A percentile compares a stretch with the other conserved stretches of the same genome.
Conservation (phyloP, 257 asterid genomes). For the Scutellaria galericulata region DNA sequence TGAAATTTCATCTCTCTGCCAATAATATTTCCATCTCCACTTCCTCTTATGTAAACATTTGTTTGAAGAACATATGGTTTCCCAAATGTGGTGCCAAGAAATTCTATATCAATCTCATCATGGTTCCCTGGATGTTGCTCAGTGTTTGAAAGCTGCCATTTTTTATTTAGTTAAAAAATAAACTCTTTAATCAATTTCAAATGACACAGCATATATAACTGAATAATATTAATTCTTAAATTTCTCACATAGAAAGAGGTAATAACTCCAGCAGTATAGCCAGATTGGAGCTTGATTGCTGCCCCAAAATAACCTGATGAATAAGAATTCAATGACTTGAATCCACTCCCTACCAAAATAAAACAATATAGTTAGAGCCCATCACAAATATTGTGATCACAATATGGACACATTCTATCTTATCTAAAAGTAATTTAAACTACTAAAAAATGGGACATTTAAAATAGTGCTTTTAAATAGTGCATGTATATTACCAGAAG, state of each 20-base stretch:
- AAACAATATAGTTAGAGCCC: not conserved
- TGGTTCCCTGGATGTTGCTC: constrained; percentile 77
- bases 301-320: constrained; percentile 80
- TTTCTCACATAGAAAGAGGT: constrained; percentile 76
- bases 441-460: not conserved
- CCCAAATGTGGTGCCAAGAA: constrained; percentile 76
- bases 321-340: constrained; percentile 63
- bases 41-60: constrained; percentile 78
- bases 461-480: too few relatives aligned
- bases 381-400: not conserved
- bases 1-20: constrained; percentile 83
- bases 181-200: too few relatives aligned
- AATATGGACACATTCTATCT: not conserved
- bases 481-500: constrained; percentile 45
- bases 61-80: constrained; percentile 84
- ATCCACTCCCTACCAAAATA: constrained; percentile 74
- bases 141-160: constrained; percentile 70
- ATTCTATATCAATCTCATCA: constrained; percentile 85
- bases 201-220: too few relatives aligned
- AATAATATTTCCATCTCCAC: constrained; percentile 77
- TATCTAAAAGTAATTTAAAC: not conserved
- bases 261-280: constrained; percentile 91
- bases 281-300: constrained; percentile 79
- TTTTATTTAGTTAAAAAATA: too few relatives aligned
- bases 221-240: not conserved